These are phyloP conservation scores for Yamadazyma siamensis DNA, from an alignment of 1,139 yeast genomes.

Conservation along the genomic window DNA sequence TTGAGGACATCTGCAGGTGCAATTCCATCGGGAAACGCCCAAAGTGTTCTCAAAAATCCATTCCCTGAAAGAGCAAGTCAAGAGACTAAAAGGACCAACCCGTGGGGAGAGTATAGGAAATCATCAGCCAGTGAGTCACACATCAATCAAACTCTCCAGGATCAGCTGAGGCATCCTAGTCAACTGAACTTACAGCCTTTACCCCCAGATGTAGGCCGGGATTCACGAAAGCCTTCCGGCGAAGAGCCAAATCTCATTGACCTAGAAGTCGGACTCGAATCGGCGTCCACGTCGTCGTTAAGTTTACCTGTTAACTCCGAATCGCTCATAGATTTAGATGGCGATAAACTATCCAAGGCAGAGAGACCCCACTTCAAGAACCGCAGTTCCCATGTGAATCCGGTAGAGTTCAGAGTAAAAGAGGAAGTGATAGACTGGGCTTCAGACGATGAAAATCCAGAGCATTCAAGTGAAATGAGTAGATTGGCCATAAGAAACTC, in stretches of 20 bases:
- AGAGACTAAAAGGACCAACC: constrained; percentile 17
- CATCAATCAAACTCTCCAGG: not conserved
- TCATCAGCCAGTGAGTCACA: constrained; percentile 1
- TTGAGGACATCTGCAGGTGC: no score
- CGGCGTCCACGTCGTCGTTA: constrained; percentile 27
- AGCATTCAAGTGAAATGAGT: constrained; percentile 37
- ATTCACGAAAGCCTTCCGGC: constrained; percentile 9
- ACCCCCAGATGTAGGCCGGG: no score
- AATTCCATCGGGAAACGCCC: no score
- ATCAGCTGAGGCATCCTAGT: no score
- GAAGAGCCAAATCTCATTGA: constrained; percentile 33
- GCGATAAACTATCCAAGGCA: constrained; percentile 13
- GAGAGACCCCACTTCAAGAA: constrained; percentile 31
- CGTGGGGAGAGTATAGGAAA: constrained; percentile 24
- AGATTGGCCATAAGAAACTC: constrained; percentile 42
- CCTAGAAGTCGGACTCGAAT: constrained; percentile 36
- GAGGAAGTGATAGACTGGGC: constrained; percentile 50
- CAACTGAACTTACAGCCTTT: no score
- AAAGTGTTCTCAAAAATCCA: no score
- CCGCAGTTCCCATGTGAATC: constrained; percentile 27
- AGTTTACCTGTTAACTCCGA: constrained; percentile 18
- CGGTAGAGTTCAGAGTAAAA: constrained; percentile 32
- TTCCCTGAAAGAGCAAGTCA: not conserved
- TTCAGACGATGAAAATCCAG: constrained; percentile 46
- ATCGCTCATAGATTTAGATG: constrained; percentile 33